phyloP scores from a whole-genome alignment of 2,329 filamentous ascomycete genomes.

The Alternaria atra region DNA sequence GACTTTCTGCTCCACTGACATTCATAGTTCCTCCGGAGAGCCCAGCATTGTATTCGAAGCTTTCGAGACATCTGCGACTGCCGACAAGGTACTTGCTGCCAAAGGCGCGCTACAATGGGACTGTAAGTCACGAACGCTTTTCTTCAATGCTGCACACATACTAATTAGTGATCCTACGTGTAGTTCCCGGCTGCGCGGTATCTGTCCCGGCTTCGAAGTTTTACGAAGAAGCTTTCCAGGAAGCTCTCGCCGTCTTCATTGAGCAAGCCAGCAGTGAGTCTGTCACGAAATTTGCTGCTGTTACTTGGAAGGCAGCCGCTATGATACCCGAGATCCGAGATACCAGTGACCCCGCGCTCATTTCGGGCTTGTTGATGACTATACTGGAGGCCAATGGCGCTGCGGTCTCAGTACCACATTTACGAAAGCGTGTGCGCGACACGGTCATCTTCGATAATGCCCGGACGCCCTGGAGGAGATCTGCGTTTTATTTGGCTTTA shows the following conservation, averaged over 20 bases:
- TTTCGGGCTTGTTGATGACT: conserved; percentile 68
- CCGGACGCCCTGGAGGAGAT: conserved; percentile 68
- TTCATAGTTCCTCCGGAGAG: conserved; percentile 15
- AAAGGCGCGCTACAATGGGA: conserved; percentile 64
- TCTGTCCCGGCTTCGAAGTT: conserved; percentile 56
- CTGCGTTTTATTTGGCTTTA: conserved; percentile 69
- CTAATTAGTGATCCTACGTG: neutral
- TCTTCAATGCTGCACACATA: neutral
- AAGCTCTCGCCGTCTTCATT: conserved; percentile 62
- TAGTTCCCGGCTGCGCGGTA: conserved; percentile 63
- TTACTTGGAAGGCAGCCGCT: conserved; percentile 61
- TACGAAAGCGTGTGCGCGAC: conserved; percentile 69
- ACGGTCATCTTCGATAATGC: conserved; percentile 64
- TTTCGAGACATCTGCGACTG: conserved; percentile 67
- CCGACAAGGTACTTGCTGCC: conserved; percentile 62
- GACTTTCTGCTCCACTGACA: conserved; percentile 4
- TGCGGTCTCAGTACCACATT: conserved; percentile 41
- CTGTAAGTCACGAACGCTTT: conserved; percentile 39
- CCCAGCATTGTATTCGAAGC: conserved; percentile 62
- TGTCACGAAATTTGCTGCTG: conserved; percentile 63
- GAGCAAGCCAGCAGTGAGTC: conserved; percentile 65
- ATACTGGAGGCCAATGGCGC: conserved; percentile 65
- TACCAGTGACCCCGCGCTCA: conserved; percentile 64
- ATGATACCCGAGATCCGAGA: conserved; percentile 65
- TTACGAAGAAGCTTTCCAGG: conserved; percentile 55